Base-by-base conservation (phyloP, 1,284 basidiomycete genomes). In the Ustilago lituana region DNA sequence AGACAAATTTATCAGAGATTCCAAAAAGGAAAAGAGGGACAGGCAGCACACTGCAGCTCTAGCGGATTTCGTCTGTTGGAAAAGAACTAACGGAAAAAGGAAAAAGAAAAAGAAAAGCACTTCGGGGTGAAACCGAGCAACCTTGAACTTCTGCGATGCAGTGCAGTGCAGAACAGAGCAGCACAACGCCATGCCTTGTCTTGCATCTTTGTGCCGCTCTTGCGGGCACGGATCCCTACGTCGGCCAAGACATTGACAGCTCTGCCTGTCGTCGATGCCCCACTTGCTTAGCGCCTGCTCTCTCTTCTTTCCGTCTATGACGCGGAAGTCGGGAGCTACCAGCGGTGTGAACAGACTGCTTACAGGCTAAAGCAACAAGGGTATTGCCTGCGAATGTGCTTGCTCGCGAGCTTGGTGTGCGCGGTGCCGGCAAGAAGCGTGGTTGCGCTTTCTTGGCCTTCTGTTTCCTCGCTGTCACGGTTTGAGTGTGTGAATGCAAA, bases 81-180 rank as follows among this genome's bases (percentile, higher is more conserved):
- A 7, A 22, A 23, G 31, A 32, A 19, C 14, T 4, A 40, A 33
- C 12, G 23, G 22, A 20, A 41, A 11, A 22, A 46, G 22, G 26
- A 41, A 37, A 32, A 24, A 4, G 14, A 39, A 32, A 31, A 20
- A 27, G 31, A 14, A 20, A 41, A 52, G 50, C 50, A 40, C 20
- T 19, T 43, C 38, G 45, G 53, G 17, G 7, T 36, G 29, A 26
- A 55, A 20, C 31, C 29, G 24, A 35, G 32, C 53, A 56, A 47
- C 51, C 51, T n/a, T n/a, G n/a, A n/a, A n/a, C n/a, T n/a, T n/a
- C 3, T 38, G 36, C 17, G 31, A 45, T 33, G 20, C 12, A 22
- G 29, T 22, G n/a, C 31, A 32, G 31, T 32, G 7, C 31, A 32
- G 31, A n/a, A n/a, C n/a, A n/a, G n/a, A n/a, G n/a, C n/a, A n/a